Base-by-base conservation (phyloP, 2,329 filamentous ascomycete species). In the Fusarium nurragi region DNA sequence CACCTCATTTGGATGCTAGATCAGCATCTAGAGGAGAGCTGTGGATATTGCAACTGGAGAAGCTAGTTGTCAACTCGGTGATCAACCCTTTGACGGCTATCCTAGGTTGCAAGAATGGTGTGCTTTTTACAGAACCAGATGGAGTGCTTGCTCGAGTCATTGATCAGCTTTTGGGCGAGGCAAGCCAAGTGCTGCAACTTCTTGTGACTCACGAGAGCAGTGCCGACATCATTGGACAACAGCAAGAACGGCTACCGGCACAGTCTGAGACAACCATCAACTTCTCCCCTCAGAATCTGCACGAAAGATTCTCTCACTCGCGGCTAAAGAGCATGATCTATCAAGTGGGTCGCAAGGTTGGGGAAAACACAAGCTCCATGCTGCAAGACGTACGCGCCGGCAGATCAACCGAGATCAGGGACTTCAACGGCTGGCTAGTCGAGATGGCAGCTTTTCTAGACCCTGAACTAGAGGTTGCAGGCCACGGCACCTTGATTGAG, bases 11-110 rank as follows among this genome's bases (percentile, higher is more conserved):
- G 3, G 73, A 76, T 13, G 81, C 78, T 0, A 76, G 69, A 10
- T 57, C 69, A 21, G 78, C 84, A 6, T 63, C 77, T 3, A 72
- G 76, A 12, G 62, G 77, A 4, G 80, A 85, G 41, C 74, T 88
- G 16, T 84, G 83, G 81, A 64, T 82, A 11, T 71, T 83, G n/a
- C 94, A 97, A 78, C 84, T 97, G 4, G 92, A 97, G 72, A 97
- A 97, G 75, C 81, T 97, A 2, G 90, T 91, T 1, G 82, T 94
- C 48, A 97, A 97, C 73, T 83, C 87, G 32, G 81, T 94, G 28
- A 87, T 97, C 70, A 96, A 97, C 73, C 92, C 94, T 0, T 78
- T 97, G n/a, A 95, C 92, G 0, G 90, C 89, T 1, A 78, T 97
- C 11, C 81, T 95, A 53, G 84, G 90, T 51, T 90, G 89, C 73